Evolutionary conservation across 495 filamentous ascomycete genomes (phyloP).

Genomic region (Talaromyces wortmannii): DNA sequence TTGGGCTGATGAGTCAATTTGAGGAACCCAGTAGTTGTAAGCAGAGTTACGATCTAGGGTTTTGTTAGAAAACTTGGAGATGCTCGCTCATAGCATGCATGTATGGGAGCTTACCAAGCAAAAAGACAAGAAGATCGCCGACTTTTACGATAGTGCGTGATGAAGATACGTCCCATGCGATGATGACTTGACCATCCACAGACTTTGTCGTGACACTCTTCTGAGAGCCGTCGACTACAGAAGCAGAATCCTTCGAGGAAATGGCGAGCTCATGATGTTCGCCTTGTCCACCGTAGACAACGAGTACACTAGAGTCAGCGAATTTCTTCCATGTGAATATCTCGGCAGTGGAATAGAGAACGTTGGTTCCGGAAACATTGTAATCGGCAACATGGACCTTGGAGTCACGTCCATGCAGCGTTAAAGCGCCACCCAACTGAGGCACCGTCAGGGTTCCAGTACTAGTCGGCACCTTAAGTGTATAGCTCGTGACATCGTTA

Average conservation of each 20-base stretch:
- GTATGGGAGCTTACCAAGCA: constrained; percentile 30
- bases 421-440: constrained; percentile 53
- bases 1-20: constrained; percentile 31
- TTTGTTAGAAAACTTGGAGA: background rate
- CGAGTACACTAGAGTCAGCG: constrained; percentile 50
- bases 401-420: constrained; percentile 65
- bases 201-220: constrained; percentile 32
- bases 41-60: constrained; percentile 42
- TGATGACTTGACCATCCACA: constrained; percentile 18
- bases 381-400: constrained; percentile 75
- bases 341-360: constrained; percentile 73
- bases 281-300: constrained; percentile 63
- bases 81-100: background rate
- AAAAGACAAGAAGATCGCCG: constrained; percentile 46
- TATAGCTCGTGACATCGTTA: constrained; percentile 50
- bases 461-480: constrained; percentile 53
- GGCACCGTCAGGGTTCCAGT: constrained; percentile 56
- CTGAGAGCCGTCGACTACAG: constrained; percentile 41
- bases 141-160: constrained; percentile 48
- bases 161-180: constrained; percentile 50
- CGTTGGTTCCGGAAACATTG: constrained; percentile 49
- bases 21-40: constrained; percentile 68
- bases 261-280: constrained; percentile 67
- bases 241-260: constrained; percentile 26
- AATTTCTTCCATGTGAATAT: constrained; percentile 66